Conservation (phyloP, 2,329 filamentous ascomycete genomes). For the Phaeosphaeria sp. region DNA sequence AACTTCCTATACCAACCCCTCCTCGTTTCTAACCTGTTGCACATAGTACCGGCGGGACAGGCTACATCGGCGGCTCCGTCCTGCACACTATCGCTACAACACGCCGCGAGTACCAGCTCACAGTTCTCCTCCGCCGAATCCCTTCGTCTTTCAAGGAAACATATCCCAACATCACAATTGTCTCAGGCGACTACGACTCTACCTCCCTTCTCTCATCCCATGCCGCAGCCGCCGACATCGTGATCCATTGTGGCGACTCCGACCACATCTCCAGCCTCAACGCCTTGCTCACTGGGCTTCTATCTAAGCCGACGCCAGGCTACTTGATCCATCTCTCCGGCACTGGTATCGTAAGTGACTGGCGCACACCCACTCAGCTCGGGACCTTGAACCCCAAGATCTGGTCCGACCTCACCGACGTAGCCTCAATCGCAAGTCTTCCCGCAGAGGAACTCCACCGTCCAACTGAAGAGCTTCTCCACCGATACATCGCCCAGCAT, state of each 20-base stretch:
- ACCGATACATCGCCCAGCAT: constrained; percentile 52
- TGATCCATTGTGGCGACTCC: constrained; percentile 47
- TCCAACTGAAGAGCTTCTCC: constrained; percentile 69
- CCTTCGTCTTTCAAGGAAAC: constrained; percentile 31
- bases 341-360: constrained; percentile 60
- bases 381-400: constrained; percentile 44
- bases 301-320: constrained; percentile 50
- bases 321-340: constrained; percentile 62
- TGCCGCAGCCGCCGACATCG: constrained; percentile 57
- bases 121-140: constrained; percentile 53
- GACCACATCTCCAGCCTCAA: constrained; percentile 41
- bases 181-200: constrained; percentile 58
- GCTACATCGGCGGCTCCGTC: constrained; percentile 62
- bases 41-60: constrained; percentile 58
- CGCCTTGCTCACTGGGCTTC: constrained; percentile 60
- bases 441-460: constrained; percentile 67
- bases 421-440: constrained; percentile 60
- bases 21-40: not conserved
- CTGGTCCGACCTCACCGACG: constrained; percentile 63
- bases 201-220: constrained; percentile 53
- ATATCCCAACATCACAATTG: constrained; percentile 53
- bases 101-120: constrained; percentile 57
- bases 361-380: constrained; percentile 40
- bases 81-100: constrained; percentile 54
- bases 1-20: not conserved